phyloP scores from a whole-genome alignment of 108 stramenopile species.

The Conticribra guillardii region DNA sequence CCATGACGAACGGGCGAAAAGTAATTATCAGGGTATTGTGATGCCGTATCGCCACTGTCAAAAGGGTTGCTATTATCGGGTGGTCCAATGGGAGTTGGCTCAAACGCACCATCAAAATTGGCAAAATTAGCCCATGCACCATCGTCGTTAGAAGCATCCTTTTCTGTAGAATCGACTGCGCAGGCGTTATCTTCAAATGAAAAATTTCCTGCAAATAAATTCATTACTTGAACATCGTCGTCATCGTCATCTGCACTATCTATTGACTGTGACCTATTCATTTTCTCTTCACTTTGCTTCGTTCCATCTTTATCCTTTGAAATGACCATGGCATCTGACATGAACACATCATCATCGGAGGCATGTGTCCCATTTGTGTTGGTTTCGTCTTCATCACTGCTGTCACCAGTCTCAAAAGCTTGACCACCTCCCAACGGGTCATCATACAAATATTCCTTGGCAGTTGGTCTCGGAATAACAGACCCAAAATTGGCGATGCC shows the following conservation, averaged over 20 bases:
- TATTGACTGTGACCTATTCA: constrained; percentile 14
- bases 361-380: constrained; percentile 19
- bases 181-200: constrained; percentile 14
- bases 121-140: constrained; percentile 28
- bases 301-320: constrained; percentile 12
- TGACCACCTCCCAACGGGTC: constrained; percentile 38
- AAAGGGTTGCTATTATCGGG: neutral
- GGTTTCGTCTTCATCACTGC: constrained; percentile 24
- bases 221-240: constrained; percentile 38
- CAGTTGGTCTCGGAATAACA: constrained; percentile 22
- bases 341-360: constrained; percentile 30
- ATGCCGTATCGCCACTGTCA: neutral
- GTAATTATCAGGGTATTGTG: neutral
- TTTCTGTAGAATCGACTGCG: too few species aligned
- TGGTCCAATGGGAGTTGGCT: constrained; percentile 1
- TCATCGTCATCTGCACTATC: constrained; percentile 33
- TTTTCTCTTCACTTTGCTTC: constrained; percentile 4
- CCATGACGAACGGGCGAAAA: neutral
- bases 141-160: constrained; percentile 2
- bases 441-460: constrained; percentile 44
- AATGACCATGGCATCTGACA: constrained; percentile 47
- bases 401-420: constrained; percentile 19
- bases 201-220: constrained; percentile 44
- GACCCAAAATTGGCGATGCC: constrained; percentile 38
- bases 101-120: constrained; percentile 13